Conservation (phyloP, 768 basidiomycete genomes). For the Hebeloma cylindrosporum region DNA sequence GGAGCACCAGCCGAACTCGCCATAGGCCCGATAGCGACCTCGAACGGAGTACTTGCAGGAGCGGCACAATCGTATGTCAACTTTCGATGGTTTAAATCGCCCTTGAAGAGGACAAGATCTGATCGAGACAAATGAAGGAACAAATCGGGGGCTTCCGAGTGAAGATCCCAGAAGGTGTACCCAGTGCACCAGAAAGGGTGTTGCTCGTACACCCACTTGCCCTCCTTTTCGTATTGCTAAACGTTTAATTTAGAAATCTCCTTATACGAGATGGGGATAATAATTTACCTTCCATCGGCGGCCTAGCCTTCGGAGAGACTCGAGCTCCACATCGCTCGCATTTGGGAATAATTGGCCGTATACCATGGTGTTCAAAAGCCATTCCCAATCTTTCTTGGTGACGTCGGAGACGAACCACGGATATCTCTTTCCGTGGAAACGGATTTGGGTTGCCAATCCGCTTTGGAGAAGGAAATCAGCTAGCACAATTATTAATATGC, state of each 20-base stretch:
- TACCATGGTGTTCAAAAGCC: constrained; percentile 86
- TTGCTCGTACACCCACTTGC: constrained; percentile 93
- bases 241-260: constrained; percentile 2
- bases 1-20: constrained; percentile 87
- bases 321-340: constrained; percentile 74
- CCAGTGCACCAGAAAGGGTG: constrained; percentile 97
- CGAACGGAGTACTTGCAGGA: constrained; percentile 85
- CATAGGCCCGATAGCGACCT: constrained; percentile 90
- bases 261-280: background rate
- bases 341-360: constrained; percentile 92
- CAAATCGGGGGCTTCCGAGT: constrained; percentile 81
- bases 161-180: constrained; percentile 90
- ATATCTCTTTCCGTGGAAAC: constrained; percentile 95
- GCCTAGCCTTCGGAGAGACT: constrained; percentile 78
- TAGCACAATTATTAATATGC: constrained; percentile 20
- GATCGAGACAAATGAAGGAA: constrained; percentile 90
- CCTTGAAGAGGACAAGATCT: constrained; percentile 93
- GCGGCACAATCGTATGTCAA: constrained; percentile 86
- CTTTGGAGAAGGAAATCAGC: constrained; percentile 94
- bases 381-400: constrained; percentile 92
- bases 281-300: constrained; percentile 79
- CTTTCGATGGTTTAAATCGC: constrained; percentile 92
- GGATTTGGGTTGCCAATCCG: constrained; percentile 79
- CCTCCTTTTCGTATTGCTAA: constrained; percentile 89
- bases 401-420: constrained; percentile 95